Conservation (phyloP, 768 basidiomycete species). For the Suillus spraguei region DNA sequence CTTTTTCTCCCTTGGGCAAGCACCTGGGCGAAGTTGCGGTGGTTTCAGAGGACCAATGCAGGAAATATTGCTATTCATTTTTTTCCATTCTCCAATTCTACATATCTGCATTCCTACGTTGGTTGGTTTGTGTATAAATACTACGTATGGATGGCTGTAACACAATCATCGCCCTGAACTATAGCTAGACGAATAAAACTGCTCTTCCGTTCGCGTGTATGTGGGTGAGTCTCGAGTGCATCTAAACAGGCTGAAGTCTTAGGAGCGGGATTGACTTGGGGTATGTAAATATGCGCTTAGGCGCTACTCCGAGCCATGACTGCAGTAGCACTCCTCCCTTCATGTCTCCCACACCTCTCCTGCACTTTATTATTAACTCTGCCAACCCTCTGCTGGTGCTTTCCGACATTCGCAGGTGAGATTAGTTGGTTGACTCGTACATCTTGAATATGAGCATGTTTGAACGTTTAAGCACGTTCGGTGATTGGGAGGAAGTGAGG, state of each 20-base stretch:
- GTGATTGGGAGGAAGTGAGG: neutral
- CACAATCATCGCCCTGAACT: constrained; percentile 32
- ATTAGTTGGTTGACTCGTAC: neutral
- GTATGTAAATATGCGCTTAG: too few species aligned
- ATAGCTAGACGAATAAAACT: constrained; percentile 32
- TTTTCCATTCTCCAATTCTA: constrained; percentile 22
- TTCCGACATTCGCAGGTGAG: neutral
- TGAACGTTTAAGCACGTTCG: neutral
- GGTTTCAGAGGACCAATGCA: constrained; percentile 27
- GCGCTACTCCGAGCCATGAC: too few species aligned
- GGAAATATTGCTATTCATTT: constrained; percentile 32
- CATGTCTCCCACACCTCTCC: too few species aligned
- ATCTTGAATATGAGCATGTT: neutral
- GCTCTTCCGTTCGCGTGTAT: constrained; percentile 5
- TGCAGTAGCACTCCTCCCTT: too few species aligned
- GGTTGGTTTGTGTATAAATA: constrained; percentile 41
- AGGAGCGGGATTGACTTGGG: too few species aligned
- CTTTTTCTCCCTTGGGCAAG: constrained; percentile 17
- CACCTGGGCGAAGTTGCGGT: constrained; percentile 25
- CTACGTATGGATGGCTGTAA: constrained; percentile 42
- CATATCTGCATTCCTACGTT: constrained; percentile 33
- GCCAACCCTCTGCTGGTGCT: too few species aligned
- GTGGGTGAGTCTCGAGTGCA: too few species aligned
- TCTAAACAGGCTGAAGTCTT: too few species aligned
- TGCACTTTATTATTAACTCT: too few species aligned